A percentile compares a stretch with the other conserved stretches of the same genome.
These are phyloP conservation scores for Gynandropsis gynandra DNA, from an alignment of 345 rosid species.

Conservation along the genomic window DNA sequence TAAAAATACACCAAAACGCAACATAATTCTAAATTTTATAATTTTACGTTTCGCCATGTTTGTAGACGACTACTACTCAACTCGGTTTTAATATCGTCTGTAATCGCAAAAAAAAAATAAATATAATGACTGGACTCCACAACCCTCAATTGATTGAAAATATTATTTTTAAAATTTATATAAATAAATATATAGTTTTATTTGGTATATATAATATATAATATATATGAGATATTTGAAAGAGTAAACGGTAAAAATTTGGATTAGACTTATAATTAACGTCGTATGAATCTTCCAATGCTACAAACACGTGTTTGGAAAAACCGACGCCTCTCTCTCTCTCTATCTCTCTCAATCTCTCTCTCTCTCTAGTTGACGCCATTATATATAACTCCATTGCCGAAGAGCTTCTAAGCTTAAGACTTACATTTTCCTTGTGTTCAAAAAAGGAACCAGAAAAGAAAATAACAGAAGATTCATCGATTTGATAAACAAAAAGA, in stretches of 20 bases:
- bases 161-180: not conserved
- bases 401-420: slow-evolving; percentile 21
- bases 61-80: too few species aligned
- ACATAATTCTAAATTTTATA: too few species aligned
- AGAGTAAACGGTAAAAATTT: not conserved
- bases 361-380: slow-evolving; percentile 11
- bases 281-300: slow-evolving; percentile 23
- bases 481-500: slow-evolving; percentile 4
- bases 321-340: slow-evolving; percentile 17
- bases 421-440: slow-evolving; percentile 10
- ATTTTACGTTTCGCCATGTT: too few species aligned
- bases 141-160: too few species aligned
- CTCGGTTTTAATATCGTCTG: too few species aligned
- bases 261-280: slow-evolving; percentile 28
- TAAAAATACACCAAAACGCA: too few species aligned
- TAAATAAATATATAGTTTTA: not conserved
- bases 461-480: slow-evolving; percentile 4
- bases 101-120: too few species aligned
- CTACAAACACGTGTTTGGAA: slow-evolving; percentile 54
- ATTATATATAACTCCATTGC: slow-evolving; percentile 22
- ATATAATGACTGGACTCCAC: too few species aligned
- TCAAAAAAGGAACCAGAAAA: not conserved
- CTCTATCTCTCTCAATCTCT: slow-evolving; percentile 7
- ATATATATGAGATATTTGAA: not conserved
- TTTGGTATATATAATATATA: not conserved